Evolutionary conservation across 495 filamentous ascomycete genomes (phyloP).

Genomic region (Penicillium robsamsonii): DNA sequence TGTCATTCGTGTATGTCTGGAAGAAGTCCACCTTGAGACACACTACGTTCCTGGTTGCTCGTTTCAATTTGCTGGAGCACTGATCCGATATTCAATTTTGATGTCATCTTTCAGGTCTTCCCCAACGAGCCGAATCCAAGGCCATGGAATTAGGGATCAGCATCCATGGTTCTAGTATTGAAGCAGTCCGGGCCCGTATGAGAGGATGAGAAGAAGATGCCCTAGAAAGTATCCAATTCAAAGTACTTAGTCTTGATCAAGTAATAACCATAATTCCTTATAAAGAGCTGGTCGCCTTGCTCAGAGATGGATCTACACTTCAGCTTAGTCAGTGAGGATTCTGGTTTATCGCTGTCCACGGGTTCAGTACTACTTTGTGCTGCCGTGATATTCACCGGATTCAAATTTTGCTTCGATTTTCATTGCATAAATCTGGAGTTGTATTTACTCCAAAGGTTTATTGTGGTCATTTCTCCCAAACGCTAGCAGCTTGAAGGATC

Average conservation of each 20-base stretch:
- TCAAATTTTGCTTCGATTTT: neutral
- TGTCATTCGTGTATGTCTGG: neutral
- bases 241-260: neutral
- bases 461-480: neutral
- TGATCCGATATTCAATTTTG: neutral
- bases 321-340: neutral
- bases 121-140: neutral
- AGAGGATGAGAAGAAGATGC: neutral
- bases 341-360: neutral
- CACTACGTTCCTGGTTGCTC: neutral
- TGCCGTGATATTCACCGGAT: slow-evolving; percentile 9
- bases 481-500: slow-evolving; percentile 1
- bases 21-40: neutral
- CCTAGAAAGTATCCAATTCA: neutral
- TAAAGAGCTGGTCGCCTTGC: neutral
- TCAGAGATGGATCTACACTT: neutral
- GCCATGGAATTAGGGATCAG: neutral
- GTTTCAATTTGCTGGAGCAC: slow-evolving; percentile 6
- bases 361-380: neutral
- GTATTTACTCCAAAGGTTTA: neutral
- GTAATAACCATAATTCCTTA: neutral
- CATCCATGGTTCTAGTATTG: neutral
- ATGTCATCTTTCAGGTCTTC: slow-evolving; percentile 6
- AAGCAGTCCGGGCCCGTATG: neutral
- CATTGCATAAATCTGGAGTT: neutral